phyloP scores from a whole-genome alignment of 371 early-diverging fungal genomes.

The Blakeslea trispora region DNA sequence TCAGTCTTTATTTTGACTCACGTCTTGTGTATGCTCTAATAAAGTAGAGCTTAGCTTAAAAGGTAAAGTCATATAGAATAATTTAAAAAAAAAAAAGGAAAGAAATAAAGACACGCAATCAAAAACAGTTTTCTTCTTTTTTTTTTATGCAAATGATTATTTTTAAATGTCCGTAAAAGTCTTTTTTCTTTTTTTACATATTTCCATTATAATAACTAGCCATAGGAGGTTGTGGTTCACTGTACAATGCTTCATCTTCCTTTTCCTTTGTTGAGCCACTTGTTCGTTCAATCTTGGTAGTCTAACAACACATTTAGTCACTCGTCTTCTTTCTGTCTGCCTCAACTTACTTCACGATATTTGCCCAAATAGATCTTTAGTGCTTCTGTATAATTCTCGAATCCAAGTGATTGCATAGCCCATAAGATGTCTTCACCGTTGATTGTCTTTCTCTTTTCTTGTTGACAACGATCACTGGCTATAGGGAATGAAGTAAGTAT shows the following conservation, averaged over 20 bases:
- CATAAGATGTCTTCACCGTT: slow-evolving; percentile 99
- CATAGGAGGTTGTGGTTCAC: slow-evolving; percentile 10
- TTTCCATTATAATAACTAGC: slow-evolving; percentile 23
- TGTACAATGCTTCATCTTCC: slow-evolving; percentile 28
- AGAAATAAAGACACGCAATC: too few relatives aligned
- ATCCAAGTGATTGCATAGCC: slow-evolving; percentile 99
- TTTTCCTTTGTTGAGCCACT: slow-evolving; percentile 53
- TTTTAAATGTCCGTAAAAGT: too few relatives aligned
- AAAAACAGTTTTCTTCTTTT: too few relatives aligned
- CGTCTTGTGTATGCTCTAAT: too few relatives aligned
- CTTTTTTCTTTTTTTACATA: too few relatives aligned
- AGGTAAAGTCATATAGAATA: too few relatives aligned
- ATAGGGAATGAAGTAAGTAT: too few relatives aligned
- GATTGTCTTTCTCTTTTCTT: slow-evolving; percentile 98
- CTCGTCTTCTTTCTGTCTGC: not conserved
- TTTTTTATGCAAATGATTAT: too few relatives aligned
- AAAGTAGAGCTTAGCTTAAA: too few relatives aligned
- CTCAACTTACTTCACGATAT: slow-evolving; percentile 77
- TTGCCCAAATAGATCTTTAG: slow-evolving; percentile 90
- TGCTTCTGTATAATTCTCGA: slow-evolving; percentile 97
- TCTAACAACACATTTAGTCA: slow-evolving; percentile 27
- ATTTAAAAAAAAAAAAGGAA: too few relatives aligned
- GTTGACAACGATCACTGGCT: slow-evolving; percentile 93
- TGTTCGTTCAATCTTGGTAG: slow-evolving; percentile 61
- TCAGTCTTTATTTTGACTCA: too few relatives aligned